Percentiles rank a stretch among this genome's conserved stretches.
These are phyloP conservation scores for Pyrrhoderma lamaoense DNA, from an alignment of 1,284 basidiomycete genomes.

Conservation along the genomic window DNA sequence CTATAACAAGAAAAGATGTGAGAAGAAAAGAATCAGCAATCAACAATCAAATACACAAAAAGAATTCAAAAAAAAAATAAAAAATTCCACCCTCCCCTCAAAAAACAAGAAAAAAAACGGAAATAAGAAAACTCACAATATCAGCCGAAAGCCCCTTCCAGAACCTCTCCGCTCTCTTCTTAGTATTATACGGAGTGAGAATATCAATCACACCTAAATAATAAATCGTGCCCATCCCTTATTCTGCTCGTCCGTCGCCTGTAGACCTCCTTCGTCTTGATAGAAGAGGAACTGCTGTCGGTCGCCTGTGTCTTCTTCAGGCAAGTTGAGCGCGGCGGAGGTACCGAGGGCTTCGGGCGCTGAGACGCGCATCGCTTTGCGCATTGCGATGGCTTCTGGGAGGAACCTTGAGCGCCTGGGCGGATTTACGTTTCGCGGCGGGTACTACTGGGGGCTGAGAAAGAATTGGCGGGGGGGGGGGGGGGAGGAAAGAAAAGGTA, in stretches of 20 bases:
- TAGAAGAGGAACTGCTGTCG: conserved; percentile 89
- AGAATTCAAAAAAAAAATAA: no score
- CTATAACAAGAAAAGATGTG: conserved; percentile 42
- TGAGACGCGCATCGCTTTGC: conserved; percentile 77
- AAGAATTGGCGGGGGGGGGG: no score
- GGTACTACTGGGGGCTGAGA: conserved; percentile 59
- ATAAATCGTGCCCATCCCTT: conserved; percentile 75
- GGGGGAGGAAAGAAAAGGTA: conserved; percentile 10
- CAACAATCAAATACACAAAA: conserved; percentile 14
- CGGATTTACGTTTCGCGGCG: conserved; percentile 46
- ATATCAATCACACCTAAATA: conserved; percentile 95
- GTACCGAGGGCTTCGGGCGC: conserved; percentile 70
- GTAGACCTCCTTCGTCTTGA: conserved; percentile 92
- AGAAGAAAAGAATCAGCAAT: conserved; percentile 10
- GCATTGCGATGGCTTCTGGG: conserved; percentile 77
- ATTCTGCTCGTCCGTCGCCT: conserved; percentile 85
- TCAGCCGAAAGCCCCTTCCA: conserved; percentile 91
- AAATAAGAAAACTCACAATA: no score
- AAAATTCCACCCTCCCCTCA: no score
- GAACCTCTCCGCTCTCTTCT: conserved; percentile 83
- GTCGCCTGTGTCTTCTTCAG: conserved; percentile 65
- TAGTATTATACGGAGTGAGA: conserved; percentile 75
- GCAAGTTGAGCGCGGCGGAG: conserved; percentile 51
- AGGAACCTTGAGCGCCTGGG: conserved; percentile 42
- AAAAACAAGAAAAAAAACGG: no score